These are phyloP conservation scores for Lactarius trivialis DNA, from an alignment of 768 basidiomycete genomes.

Conservation along the genomic window DNA sequence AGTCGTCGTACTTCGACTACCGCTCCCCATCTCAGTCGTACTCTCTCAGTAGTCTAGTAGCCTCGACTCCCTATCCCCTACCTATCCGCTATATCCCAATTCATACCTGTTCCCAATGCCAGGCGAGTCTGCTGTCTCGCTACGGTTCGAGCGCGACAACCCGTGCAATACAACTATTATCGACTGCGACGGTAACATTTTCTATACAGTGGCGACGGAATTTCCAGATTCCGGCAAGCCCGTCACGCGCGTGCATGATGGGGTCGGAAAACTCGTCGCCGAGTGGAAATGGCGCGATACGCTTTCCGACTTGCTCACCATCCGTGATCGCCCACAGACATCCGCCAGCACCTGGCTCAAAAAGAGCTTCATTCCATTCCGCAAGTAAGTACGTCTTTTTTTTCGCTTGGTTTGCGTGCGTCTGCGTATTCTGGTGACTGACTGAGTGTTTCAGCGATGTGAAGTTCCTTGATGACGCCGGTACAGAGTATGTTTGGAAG, in stretches of 20 bases:
- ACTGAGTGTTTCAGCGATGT: conserved; percentile 2
- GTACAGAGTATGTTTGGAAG: conserved; percentile 18
- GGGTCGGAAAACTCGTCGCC: conserved; percentile 17
- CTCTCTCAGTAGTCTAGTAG: no score
- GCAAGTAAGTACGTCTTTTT: neutral
- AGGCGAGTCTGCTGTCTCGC: neutral
- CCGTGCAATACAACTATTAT: conserved; percentile 22
- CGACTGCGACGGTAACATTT: conserved; percentile 5
- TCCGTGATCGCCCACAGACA: conserved; percentile 2
- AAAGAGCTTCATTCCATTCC: conserved; percentile 22
- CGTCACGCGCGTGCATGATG: conserved; percentile 15
- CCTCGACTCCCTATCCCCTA: neutral
- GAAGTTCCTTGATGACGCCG: conserved; percentile 16
- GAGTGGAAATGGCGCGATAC: conserved; percentile 22
- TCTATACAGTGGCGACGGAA: conserved; percentile 21
- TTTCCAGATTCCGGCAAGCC: conserved; percentile 12
- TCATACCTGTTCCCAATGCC: neutral
- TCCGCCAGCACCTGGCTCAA: conserved; percentile 21
- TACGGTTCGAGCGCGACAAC: conserved; percentile 18
- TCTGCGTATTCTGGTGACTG: neutral
- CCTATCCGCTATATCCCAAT: conserved; percentile 3
- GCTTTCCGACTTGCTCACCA: conserved; percentile 22
- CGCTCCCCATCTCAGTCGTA: neutral
- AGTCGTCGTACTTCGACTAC: neutral
- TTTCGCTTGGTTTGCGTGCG: no score